These are phyloP conservation scores for Stemphylium vesicarium DNA, from an alignment of 2,329 filamentous ascomycete genomes.

Conservation along the genomic window DNA sequence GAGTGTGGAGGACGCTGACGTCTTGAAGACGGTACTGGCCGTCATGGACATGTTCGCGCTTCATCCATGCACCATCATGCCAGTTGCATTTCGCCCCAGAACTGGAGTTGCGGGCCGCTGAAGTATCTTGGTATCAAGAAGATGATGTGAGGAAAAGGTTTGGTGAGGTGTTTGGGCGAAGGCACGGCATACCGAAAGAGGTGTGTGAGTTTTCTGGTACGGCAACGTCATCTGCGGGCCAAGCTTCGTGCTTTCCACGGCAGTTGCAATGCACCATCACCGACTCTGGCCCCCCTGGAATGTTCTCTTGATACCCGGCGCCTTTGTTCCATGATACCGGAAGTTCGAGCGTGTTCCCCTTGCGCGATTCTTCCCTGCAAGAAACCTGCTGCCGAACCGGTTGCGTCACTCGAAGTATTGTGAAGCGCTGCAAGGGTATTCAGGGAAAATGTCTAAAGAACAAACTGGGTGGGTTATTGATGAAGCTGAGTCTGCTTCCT, in stretches of 20 bases:
- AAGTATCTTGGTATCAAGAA: neutral
- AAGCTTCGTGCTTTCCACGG: neutral
- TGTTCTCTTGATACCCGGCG: neutral
- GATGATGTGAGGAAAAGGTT: neutral
- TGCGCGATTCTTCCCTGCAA: too few species aligned
- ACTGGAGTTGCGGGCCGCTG: neutral
- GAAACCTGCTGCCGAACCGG: too few species aligned
- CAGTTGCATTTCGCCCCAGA: neutral
- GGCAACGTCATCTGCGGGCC: constrained; percentile 5
- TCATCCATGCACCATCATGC: neutral
- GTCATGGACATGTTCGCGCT: neutral
- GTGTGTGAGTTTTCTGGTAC: constrained; percentile 6
- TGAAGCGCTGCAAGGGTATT: too few species aligned
- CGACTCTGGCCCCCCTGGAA: neutral
- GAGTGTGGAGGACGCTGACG: neutral
- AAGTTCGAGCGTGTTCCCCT: too few species aligned
- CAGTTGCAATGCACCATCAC: neutral
- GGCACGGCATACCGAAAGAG: neutral
- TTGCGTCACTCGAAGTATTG: too few species aligned
- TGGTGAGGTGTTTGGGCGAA: neutral
- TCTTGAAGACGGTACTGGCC: neutral
- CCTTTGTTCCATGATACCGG: neutral
- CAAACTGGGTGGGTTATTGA: too few species aligned
- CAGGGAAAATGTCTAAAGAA: too few species aligned
- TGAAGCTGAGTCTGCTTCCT: too few species aligned